Conservation (phyloP, 805 yeast genomes). For the Saturnispora dispora region DNA sequence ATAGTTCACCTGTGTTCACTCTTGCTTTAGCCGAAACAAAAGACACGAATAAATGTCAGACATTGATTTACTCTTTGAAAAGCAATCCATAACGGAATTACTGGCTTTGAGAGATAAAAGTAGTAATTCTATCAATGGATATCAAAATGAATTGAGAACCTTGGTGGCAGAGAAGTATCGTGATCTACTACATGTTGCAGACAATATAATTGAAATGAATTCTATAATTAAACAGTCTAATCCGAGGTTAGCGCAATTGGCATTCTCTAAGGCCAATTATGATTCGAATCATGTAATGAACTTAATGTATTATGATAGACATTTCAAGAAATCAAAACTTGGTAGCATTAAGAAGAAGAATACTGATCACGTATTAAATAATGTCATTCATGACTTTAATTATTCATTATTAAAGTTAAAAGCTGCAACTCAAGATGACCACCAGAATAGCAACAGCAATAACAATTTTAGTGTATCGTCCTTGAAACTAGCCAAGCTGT, state of each 20-base stretch:
- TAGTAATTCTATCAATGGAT: constrained; percentile 16
- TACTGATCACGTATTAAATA: constrained; percentile 16
- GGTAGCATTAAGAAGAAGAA: constrained; percentile 4
- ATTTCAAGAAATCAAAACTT: constrained; percentile 8
- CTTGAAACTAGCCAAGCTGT: constrained; percentile 19
- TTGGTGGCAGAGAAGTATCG: constrained; percentile 29
- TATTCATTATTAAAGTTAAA: constrained; percentile 15
- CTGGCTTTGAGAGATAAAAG: constrained; percentile 18
- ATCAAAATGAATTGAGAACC: constrained; percentile 21
- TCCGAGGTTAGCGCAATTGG: constrained; percentile 19
- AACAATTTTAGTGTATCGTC: constrained; percentile 4
- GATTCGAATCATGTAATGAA: constrained; percentile 17
- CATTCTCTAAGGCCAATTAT: constrained; percentile 25
- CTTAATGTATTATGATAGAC: constrained; percentile 12
- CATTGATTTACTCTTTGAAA: constrained; percentile 16
- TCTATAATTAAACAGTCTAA: constrained; percentile 21
- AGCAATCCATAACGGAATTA: constrained; percentile 24
- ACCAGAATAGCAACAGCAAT: background rate
- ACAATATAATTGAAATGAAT: constrained; percentile 29
- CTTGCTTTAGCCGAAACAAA: background rate
- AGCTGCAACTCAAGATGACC: background rate
- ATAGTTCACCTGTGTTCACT: background rate
- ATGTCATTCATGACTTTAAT: constrained; percentile 22
- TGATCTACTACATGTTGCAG: constrained; percentile 30
- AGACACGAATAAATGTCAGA: background rate